Base-by-base conservation (phyloP, 345 rosid species). In the Arabidopsis suecica region DNA sequence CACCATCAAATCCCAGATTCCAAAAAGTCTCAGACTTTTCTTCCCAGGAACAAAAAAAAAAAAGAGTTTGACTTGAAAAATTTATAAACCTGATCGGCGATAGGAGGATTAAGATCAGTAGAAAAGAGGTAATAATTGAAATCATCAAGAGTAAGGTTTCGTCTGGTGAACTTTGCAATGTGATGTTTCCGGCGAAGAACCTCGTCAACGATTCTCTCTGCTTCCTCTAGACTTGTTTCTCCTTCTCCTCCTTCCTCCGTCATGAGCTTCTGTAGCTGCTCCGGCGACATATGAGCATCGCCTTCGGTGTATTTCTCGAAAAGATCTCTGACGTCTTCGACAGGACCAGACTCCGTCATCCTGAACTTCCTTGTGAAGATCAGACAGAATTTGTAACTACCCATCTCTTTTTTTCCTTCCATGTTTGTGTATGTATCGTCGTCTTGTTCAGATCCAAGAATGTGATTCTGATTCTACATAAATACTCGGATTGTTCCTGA, bases 311-410 rank as follows among this genome's bases (percentile, higher is more conserved):
- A 90, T 74, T 76, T 82, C 3, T 32, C 20, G 71, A 94, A 94
- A 6, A 86, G 83, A 32, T 79, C 86, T 70, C 34, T 83, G 23
- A 91, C 86, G 65, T 91, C 97, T 32, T 14, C 72, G 3, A 91
- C 95, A 5, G 98, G 96, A 54, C 76, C 86, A 0, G 91, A 84
- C 78, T 88, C 90, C 50, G 82, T 81, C 23, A 81, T 61, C 65
- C 81, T 84, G 83, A 91, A 91, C 86, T 78, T 89, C 82, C 95
- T 79, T 2, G 81, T 88, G 82, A 91, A 94, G 78, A 89, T 83
- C 53, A 86, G 40, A 65, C 96, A 94, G 77, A 87, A 73, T 71
- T 86, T 85, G 66, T 88, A 94, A 76, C 78, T 88, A 53, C 90
- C 90, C 91, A 89, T 89, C 14, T 67, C 61, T 62, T 9, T 57